Evolutionary conservation across 495 filamentous ascomycete species (phyloP), one percentile per base, ranked within the genome.

Genomic region (Penicillium turbatum): DNA sequence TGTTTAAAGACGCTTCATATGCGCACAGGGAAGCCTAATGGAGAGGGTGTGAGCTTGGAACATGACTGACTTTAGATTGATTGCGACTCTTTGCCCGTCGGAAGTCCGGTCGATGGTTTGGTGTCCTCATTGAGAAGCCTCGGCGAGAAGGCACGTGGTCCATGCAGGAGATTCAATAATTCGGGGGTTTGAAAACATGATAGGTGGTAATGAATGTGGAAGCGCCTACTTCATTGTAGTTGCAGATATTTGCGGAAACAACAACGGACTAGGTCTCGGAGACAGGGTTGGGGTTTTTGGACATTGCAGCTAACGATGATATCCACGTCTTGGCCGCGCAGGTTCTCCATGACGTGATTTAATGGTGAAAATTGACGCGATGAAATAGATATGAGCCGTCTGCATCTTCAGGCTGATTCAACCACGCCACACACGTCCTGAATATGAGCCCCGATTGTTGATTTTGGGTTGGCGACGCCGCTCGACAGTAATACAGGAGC

Each of bases 61-160:
- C 53, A 49, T 44, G 45, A 30, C 24, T 3, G 24, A 0, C 21
- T 55, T 55, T 55, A 55, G 36, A 49, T 55, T 24, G 12, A 42
- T 24, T 37, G 31, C 38, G 30, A 43, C 38, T 43, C 45, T 55
- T 43, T 31, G 53, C 45, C 53, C 53, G 53, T 55, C 53, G 53
- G 53, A 21, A 38, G 53, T 55, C 53, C 53, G 53, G 43, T 34
- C 24, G 19, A 55, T 55, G 30, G 31, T 55, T 19, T 5, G 38
- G 19, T 13, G 36, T 42, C 36, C n/a, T 48, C 1, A 7, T 19
- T 36, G 16, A 37, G 27, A 37, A 42, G 36, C 8, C 6, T 31
- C 44, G 48, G 43, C 26, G 17, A 34, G 1, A 48, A 47, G 42
- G 42, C 30, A 30, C 31, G 15, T 47, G 36, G 34, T 40, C 15